Evolutionary conservation across 2,329 filamentous ascomycete species (phyloP).

Genomic region (Diaporthe nobilis): DNA sequence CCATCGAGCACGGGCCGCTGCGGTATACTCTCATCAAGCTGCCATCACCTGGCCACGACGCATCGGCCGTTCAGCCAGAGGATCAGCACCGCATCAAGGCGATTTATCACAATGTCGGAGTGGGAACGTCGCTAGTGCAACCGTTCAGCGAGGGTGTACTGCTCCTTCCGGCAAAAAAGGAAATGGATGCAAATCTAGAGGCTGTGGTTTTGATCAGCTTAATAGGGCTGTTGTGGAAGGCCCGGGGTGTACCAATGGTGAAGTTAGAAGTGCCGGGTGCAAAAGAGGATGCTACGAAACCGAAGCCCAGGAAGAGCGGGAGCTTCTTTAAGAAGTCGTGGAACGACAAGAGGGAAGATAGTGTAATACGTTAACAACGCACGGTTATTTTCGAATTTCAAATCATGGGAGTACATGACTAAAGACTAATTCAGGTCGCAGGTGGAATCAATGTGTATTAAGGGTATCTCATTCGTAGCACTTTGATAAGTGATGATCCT

Average conservation of each 20-base stretch:
- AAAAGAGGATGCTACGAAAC: background rate
- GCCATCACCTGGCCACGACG: background rate
- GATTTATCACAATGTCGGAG: conserved; percentile 15
- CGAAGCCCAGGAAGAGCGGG: background rate
- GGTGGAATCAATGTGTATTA: conserved; percentile 3
- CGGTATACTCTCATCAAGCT: conserved; percentile 14
- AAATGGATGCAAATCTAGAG: background rate
- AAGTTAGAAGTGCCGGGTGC: background rate
- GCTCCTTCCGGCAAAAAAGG: background rate
- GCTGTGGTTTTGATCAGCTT: background rate
- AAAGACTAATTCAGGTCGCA: background rate
- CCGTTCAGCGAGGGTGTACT: conserved; percentile 9
- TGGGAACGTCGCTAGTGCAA: conserved; percentile 1
- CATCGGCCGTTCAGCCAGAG: background rate
- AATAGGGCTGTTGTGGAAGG: background rate
- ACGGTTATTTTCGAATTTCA: too few species aligned
- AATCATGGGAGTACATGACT: background rate
- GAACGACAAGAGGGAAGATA: background rate
- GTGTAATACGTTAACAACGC: background rate
- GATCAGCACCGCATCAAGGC: conserved; percentile 2
- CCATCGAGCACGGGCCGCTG: background rate
- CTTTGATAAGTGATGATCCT: background rate
- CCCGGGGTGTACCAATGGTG: background rate
- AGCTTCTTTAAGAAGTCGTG: background rate
- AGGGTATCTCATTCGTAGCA: conserved; percentile 16